Evolutionary conservation across 345 rosid genomes (phyloP).

Genomic region (Clarkia xantiana): DNA sequence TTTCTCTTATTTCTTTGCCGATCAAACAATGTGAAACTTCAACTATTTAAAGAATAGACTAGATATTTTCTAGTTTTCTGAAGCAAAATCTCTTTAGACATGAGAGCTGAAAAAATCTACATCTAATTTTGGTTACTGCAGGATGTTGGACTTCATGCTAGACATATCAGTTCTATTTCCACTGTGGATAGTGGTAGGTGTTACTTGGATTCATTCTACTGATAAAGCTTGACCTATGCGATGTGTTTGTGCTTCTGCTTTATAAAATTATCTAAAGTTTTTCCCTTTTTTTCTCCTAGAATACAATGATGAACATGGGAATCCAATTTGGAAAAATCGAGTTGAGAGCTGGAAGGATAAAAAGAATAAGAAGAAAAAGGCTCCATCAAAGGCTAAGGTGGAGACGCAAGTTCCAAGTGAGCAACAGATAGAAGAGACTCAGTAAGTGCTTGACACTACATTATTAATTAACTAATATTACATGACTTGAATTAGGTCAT

Average conservation of each 20-base stretch:
- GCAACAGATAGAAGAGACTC: constrained; percentile 81
- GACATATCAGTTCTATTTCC: constrained; percentile 81
- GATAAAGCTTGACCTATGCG: not conserved
- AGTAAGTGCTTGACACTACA: constrained; percentile 22
- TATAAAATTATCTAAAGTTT: constrained; percentile 1
- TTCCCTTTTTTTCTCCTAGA: constrained; percentile 27
- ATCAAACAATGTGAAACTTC: not conserved
- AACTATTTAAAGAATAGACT: not conserved
- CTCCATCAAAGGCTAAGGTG: constrained; percentile 38
- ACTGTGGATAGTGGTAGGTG: constrained; percentile 81
- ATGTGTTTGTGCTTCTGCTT: constrained; percentile 3
- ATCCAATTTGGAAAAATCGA: constrained; percentile 94
- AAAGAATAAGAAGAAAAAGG: constrained; percentile 69
- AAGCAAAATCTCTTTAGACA: not conserved
- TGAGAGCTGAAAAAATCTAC: not conserved
- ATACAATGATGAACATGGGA: constrained; percentile 67
- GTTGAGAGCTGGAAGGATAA: constrained; percentile 98
- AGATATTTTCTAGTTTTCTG: not conserved
- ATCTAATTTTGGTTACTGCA: constrained; percentile 14
- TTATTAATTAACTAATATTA: too few relatives aligned
- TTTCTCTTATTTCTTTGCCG: not conserved
- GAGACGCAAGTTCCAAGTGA: constrained; percentile 58
- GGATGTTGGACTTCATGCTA: constrained; percentile 82
- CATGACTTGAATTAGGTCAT: too few relatives aligned
- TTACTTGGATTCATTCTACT: not conserved